These are phyloP conservation scores for Aspergillus cristatus DNA, from an alignment of 495 filamentous ascomycete species.

Conservation along the genomic window DNA sequence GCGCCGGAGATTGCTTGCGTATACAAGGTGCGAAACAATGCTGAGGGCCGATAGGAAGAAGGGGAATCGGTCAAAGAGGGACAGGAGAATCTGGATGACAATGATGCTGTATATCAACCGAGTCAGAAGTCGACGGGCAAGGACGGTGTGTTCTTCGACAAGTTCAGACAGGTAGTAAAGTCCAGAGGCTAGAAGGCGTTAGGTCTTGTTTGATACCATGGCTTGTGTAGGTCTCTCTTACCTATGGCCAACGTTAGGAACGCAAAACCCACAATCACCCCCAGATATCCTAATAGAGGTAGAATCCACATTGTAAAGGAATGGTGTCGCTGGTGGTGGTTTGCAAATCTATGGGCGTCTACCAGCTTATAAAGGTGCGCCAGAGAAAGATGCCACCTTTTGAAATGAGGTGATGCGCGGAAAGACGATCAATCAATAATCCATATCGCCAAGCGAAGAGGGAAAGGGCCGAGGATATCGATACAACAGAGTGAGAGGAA, in stretches of 20 bases:
- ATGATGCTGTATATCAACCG: slow-evolving; percentile 82
- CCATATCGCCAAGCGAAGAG: no score
- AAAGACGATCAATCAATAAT: no score
- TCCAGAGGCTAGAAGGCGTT: slow-evolving; percentile 60
- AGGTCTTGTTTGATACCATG: slow-evolving; percentile 7
- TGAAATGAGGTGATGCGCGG: no score
- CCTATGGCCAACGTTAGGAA: slow-evolving; percentile 93
- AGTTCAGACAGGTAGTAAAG: slow-evolving; percentile 97
- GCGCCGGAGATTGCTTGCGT: slow-evolving; percentile 77
- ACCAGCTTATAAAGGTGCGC: no score
- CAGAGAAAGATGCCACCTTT: no score
- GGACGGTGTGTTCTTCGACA: slow-evolving; percentile 93
- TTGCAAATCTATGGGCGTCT: no score
- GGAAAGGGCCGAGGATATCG: no score
- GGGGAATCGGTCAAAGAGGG: slow-evolving; percentile 78
- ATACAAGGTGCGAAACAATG: slow-evolving; percentile 75
- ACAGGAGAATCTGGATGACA: slow-evolving; percentile 60
- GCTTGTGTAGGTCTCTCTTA: slow-evolving; percentile 28
- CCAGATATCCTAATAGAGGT: slow-evolving; percentile 79
- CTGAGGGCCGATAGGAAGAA: slow-evolving; percentile 61
- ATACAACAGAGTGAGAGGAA: no score
- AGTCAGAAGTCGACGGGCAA: slow-evolving; percentile 75
- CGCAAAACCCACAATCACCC: slow-evolving; percentile 77
- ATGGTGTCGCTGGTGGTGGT: neutral
- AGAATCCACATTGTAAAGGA: slow-evolving; percentile 73